Evolutionary conservation across 1,284 basidiomycete genomes (phyloP).

Genomic region (Sanguinoderma infundibulare): DNA sequence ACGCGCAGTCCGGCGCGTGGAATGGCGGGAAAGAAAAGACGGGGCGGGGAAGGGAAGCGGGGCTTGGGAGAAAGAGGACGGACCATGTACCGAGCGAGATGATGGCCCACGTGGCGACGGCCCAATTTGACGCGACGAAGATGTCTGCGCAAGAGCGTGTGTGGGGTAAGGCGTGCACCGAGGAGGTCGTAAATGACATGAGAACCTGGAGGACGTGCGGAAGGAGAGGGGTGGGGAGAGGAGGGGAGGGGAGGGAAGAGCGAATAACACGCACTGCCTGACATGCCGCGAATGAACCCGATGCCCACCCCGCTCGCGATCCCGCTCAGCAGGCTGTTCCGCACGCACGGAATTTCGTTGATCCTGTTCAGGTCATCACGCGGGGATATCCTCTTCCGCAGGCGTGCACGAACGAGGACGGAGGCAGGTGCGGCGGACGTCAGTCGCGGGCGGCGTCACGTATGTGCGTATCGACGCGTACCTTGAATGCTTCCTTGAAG

Average conservation of each 20-base stretch:
- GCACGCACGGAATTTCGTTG: conserved; percentile 65
- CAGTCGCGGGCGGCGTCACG: conserved; percentile 8
- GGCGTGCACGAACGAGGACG: conserved; percentile 3
- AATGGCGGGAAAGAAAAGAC: neutral
- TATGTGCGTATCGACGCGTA: conserved; percentile 41
- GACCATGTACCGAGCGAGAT: conserved; percentile 53
- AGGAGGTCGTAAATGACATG: neutral
- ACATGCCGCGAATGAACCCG: conserved; percentile 60
- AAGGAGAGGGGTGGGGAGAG: neutral
- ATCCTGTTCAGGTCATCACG: conserved; percentile 50
- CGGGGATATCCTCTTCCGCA: conserved; percentile 53
- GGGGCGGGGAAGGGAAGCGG: neutral
- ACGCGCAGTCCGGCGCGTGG: conserved; percentile 13
- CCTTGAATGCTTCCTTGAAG: conserved; percentile 48
- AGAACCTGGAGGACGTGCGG: neutral
- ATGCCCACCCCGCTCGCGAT: conserved; percentile 58
- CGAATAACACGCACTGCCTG: conserved; percentile 46
- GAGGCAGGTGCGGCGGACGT: conserved; percentile 9
- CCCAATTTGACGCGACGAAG: conserved; percentile 57
- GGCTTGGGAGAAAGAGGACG: conserved; percentile 21
- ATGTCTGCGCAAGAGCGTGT: conserved; percentile 36
- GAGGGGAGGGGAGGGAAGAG: neutral
- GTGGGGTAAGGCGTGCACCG: neutral
- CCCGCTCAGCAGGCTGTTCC: conserved; percentile 54
- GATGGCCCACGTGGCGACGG: conserved; percentile 55